Evolutionary conservation across 2,329 filamentous ascomycete species (phyloP).

Genomic region (Ophiocordyceps robertsii): DNA sequence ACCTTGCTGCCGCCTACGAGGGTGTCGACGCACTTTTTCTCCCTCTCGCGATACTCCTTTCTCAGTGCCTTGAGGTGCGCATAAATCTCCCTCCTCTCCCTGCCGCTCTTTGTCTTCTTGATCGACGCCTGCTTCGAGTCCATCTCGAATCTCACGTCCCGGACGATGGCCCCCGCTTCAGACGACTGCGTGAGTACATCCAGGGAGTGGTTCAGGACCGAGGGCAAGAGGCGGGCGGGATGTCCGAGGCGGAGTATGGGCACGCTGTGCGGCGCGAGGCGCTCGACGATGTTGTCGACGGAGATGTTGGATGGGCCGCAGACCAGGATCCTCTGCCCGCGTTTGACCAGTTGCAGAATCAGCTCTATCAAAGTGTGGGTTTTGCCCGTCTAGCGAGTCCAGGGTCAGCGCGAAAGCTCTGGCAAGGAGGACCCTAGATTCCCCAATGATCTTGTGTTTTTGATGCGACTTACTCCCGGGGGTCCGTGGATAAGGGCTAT

Average conservation of each 20-base stretch:
- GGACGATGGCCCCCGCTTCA: constrained; percentile 77
- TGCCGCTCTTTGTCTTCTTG: constrained; percentile 70
- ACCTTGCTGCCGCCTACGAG: constrained; percentile 70
- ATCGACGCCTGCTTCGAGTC: constrained; percentile 82
- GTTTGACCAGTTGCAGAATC: constrained; percentile 76
- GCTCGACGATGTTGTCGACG: constrained; percentile 95
- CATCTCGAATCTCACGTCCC: constrained; percentile 84
- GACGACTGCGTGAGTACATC: constrained; percentile 85
- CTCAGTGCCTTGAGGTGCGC: constrained; percentile 71
- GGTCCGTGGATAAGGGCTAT: constrained; percentile 88
- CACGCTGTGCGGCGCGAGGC: constrained; percentile 70
- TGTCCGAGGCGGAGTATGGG: constrained; percentile 85
- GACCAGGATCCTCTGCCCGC: constrained; percentile 66
- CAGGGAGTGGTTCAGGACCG: constrained; percentile 77
- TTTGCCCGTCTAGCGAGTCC: constrained; percentile 58
- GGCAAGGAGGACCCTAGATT: neutral
- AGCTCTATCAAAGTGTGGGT: constrained; percentile 93
- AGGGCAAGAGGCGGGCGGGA: constrained; percentile 77
- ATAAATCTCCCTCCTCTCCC: constrained; percentile 72
- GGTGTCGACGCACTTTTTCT: constrained; percentile 65
- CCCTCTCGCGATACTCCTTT: constrained; percentile 77
- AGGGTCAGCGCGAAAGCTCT: constrained; percentile 4
- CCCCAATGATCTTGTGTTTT: neutral
- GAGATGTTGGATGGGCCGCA: constrained; percentile 95
- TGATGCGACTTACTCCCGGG: constrained; percentile 47